Percentiles rank a stretch among this genome's conserved stretches.
Conservation (phyloP, 495 filamentous ascomycete genomes). For the Clohesyomyces aquaticus region DNA sequence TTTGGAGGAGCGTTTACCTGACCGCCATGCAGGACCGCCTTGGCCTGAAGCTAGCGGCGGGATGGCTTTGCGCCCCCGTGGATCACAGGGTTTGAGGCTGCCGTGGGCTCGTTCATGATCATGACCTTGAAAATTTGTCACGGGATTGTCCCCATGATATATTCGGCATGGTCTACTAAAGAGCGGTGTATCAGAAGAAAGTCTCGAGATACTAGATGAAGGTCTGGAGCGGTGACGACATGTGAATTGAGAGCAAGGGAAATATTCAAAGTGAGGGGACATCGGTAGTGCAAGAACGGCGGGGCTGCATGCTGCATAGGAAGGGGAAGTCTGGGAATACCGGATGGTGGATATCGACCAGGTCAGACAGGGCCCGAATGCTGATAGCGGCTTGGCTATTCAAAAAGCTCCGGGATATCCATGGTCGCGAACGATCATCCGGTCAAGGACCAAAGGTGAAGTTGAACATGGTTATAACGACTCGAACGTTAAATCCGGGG, state of each 20-base stretch:
- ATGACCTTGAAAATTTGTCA: conserved; percentile 1
- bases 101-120: background rate
- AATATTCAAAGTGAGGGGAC: background rate
- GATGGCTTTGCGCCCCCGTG: conserved; percentile 31
- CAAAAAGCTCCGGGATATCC: background rate
- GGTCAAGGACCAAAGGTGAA: background rate
- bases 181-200: too few relatives aligned
- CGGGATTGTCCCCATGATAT: background rate
- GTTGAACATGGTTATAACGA: too few relatives aligned
- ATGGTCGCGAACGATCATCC: background rate
- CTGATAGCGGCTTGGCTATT: conserved; percentile 11
- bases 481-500: too few relatives aligned
- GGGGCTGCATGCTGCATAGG: conserved; percentile 14
- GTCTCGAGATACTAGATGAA: too few relatives aligned
- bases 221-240: too few relatives aligned
- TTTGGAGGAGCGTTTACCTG: background rate
- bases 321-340: conserved; percentile 12
- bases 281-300: conserved; percentile 14
- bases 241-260: background rate
- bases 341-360: conserved; percentile 9
- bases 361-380: background rate
- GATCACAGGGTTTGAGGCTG: conserved; percentile 18
- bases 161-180: background rate
- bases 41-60: conserved; percentile 22
- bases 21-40: conserved; percentile 15